Base-by-base conservation (phyloP, 306 rosid genomes). In the Delonix regia region DNA sequence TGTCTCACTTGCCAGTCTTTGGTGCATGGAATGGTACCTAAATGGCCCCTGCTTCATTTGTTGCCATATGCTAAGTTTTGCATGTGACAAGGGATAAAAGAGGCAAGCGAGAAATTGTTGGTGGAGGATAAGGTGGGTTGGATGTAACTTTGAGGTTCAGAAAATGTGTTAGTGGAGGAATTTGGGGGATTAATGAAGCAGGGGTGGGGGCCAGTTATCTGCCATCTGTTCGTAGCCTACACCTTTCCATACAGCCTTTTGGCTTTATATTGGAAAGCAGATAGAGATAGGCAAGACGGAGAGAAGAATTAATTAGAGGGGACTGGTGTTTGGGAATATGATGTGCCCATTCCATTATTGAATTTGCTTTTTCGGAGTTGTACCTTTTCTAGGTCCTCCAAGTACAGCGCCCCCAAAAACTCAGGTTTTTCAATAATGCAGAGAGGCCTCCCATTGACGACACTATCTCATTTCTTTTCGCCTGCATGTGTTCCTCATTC, bases 11-110 rank as follows among this genome's bases (percentile, higher is more conserved):
- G 84, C 98, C 97, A 2, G 82, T 90, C 33, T 93, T 88, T 79
- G 93, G 95, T 39, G 91, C 91, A 42, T 90, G 98, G 98, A 86
- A 60, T 62, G 98, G 92, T 47, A 27, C 80, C 77, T 92, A 85
- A 82, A 66, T 18, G 18, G 0, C 18, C 57, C 25, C 5, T 41
- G 0, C 27, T 34, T 36, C 12, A 41, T 70, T 67, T 69, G 44
- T 75, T 45, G 49, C 11, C 66, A 77, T 78, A 42, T 77, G 83
- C 55, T 72, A 24, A 65, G 78, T 38, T 84, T 75, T 78, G 82
- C 80, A 69, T 84, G 84, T 45, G 47, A 72, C 13, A 24, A 14
- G 39, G 81, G 61, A 48, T 34, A 49, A 64, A n/a, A n/a, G n/a
- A n/a, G n/a, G n/a, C n/a, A n/a, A n/a, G n/a, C n/a, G n/a, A n/a